Base-by-base conservation (phyloP, 306 rosid species). In the Pterocarpus macrocarpus region DNA sequence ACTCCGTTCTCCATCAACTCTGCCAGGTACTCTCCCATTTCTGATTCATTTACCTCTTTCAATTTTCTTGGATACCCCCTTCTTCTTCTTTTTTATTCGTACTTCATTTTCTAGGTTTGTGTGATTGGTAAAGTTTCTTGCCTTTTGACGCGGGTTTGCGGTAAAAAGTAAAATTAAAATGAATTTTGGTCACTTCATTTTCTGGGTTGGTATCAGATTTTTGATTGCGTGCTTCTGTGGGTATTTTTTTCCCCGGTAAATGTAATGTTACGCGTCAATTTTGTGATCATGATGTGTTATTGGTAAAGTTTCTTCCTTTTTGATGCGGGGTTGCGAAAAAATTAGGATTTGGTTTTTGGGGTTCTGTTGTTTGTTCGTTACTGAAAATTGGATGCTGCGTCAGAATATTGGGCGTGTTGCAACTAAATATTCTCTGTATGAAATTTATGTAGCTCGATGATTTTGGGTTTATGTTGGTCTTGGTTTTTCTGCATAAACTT, bases 1-100 rank as follows among this genome's bases (percentile, higher is more conserved):
- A 93, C 87, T 86, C 94, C 50, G 74, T 96, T 81, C 84, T 89
- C 79, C 90, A 72, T 6, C 95, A 91, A 83, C 97, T 94, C 62
- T 88, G 80, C 45, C 95, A 88, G 98, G 99, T 94, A 64, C 64
- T 47, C 67, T 69, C 13, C 7, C 64, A 7, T 59, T 28, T 4
- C 57, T 16, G 17, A 5, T 70, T 71, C 44, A 4, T 56, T 71
- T 5, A 2, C 50, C 49, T 3, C 17, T n/a, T 6, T 14, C 11
- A 9, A 69, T 15, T 15, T 6, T 53, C 59, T n/a, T 47, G 12
- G 3, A 9, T 9, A 2, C n/a, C n/a, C 39, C 10, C 58, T 2
- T 17, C 16, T 2, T 69, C 3, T 3, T 14, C 4, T 4, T 72
- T 79, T 49, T 32, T 62, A 15, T 55, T 55, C 28, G 32, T 11